phyloP scores from a whole-genome alignment of 1,284 basidiomycete genomes.

The Apiotrichum brassicae region DNA sequence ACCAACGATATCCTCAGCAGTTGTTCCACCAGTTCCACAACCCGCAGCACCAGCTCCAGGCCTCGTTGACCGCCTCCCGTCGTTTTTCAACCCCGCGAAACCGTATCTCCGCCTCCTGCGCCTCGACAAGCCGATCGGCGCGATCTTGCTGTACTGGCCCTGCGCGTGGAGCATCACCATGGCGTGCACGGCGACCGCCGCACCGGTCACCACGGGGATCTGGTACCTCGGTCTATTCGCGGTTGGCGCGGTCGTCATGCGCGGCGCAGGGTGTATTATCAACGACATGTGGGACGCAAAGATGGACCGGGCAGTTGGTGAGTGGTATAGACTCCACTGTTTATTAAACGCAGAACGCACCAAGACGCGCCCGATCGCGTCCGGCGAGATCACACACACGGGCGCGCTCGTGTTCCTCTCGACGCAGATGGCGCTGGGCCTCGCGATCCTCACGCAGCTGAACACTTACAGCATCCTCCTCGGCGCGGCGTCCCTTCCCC shows the following conservation, averaged over 20 bases:
- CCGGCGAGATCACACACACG: slow-evolving; percentile 67
- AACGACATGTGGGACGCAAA: slow-evolving; percentile 98
- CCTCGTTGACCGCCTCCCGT: slow-evolving; percentile 30
- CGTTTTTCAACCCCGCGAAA: slow-evolving; percentile 29
- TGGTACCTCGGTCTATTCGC: slow-evolving; percentile 80
- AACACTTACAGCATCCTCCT: slow-evolving; percentile 93
- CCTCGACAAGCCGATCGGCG: slow-evolving; percentile 93
- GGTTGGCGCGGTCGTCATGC: slow-evolving; percentile 87
- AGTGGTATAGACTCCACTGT: slow-evolving; percentile 36
- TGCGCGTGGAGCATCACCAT: slow-evolving; percentile 97
- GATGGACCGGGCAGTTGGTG: slow-evolving; percentile 86
- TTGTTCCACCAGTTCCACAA: background rate
- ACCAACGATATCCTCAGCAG: background rate
- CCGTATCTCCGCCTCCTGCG: slow-evolving; percentile 84
- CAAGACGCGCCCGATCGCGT: slow-evolving; percentile 64
- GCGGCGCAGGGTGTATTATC: slow-evolving; percentile 96
- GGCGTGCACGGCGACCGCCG: slow-evolving; percentile 70
- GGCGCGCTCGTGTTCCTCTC: slow-evolving; percentile 81
- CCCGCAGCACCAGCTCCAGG: slow-evolving; percentile 2
- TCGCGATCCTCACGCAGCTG: slow-evolving; percentile 84
- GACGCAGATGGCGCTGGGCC: slow-evolving; percentile 71
- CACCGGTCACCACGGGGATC: slow-evolving; percentile 61
- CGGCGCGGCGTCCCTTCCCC: slow-evolving; percentile 79
- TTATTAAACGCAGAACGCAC: slow-evolving; percentile 53
- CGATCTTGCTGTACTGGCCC: slow-evolving; percentile 83